These are phyloP conservation scores for Aspergillus vadensis DNA, from an alignment of 2,329 filamentous ascomycete genomes.

Conservation along the genomic window DNA sequence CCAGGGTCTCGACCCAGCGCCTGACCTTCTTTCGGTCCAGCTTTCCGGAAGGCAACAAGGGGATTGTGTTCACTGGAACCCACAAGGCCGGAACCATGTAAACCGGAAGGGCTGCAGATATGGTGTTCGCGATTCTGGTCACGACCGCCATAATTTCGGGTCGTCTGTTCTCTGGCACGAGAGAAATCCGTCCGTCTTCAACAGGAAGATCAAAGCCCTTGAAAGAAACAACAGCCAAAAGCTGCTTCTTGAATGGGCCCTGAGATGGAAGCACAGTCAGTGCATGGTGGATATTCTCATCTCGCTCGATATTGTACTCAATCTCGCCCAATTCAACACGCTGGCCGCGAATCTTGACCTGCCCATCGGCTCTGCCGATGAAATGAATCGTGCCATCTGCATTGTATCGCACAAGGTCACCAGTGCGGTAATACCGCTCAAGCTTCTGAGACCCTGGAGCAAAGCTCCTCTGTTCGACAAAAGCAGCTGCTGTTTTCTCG, in stretches of 20 bases:
- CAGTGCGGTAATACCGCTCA: conserved; percentile 16
- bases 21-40: conserved; percentile 14
- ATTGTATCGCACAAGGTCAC: conserved; percentile 18
- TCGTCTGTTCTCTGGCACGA: not conserved
- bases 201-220: not conserved
- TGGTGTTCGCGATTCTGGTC: not conserved
- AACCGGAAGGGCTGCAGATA: conserved; percentile 6
- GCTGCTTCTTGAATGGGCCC: not conserved
- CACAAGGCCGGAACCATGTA: conserved; percentile 16
- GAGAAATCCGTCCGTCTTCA: not conserved
- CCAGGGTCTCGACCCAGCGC: conserved; percentile 9
- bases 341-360: conserved; percentile 20
- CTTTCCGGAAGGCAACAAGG: conserved; percentile 9
- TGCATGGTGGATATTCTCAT: conserved; percentile 10
- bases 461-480: conserved; percentile 11
- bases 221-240: not conserved
- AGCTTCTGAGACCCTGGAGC: conserved; percentile 1
- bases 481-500: conserved; percentile 14
- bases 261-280: conserved; percentile 6
- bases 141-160: not conserved
- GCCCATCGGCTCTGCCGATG: conserved; percentile 17
- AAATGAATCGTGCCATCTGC: conserved; percentile 15
- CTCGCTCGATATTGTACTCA: conserved; percentile 14
- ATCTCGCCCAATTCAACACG: conserved; percentile 21
- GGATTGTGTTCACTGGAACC: conserved; percentile 13